phyloP scores from a whole-genome alignment of 305 asterid genomes.

The Lippia alba region DNA sequence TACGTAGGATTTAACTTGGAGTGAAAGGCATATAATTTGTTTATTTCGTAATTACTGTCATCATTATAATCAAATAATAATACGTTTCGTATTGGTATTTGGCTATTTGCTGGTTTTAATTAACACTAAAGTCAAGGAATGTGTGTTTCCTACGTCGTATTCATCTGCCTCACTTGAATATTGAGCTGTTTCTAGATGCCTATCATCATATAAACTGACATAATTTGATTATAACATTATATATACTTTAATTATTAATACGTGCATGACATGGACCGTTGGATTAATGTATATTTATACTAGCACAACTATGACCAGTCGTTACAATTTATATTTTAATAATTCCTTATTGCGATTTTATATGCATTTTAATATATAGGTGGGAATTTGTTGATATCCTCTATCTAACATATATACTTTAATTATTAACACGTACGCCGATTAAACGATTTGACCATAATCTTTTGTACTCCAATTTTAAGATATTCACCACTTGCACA shows the following conservation, averaged over 20 bases:
- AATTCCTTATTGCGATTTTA: too few species aligned
- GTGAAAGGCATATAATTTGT: slow-evolving; percentile 6
- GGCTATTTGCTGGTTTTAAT: not conserved
- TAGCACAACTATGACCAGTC: too few species aligned
- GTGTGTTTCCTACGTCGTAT: not conserved
- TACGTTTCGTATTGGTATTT: not conserved
- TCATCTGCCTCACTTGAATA: not conserved
- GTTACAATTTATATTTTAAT: too few species aligned
- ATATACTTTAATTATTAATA: too few species aligned
- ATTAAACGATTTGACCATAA: too few species aligned
- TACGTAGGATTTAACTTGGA: slow-evolving; percentile 2
- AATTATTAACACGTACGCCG: too few species aligned
- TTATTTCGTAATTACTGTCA: slow-evolving; percentile 2
- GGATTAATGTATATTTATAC: not conserved
- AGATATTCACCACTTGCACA: too few species aligned
- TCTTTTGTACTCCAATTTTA: too few species aligned
- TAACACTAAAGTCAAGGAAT: slow-evolving; percentile 8
- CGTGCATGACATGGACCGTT: not conserved
- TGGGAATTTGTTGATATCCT: too few species aligned
- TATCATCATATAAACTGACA: not conserved
- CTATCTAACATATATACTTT: too few species aligned
- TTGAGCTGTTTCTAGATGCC: slow-evolving; percentile 12
- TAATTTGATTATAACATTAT: too few species aligned
- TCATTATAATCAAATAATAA: not conserved
- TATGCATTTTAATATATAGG: too few species aligned